Evolutionary conservation across 805 yeast species (phyloP).

Genomic region (Metschnikowia reukaufii): DNA sequence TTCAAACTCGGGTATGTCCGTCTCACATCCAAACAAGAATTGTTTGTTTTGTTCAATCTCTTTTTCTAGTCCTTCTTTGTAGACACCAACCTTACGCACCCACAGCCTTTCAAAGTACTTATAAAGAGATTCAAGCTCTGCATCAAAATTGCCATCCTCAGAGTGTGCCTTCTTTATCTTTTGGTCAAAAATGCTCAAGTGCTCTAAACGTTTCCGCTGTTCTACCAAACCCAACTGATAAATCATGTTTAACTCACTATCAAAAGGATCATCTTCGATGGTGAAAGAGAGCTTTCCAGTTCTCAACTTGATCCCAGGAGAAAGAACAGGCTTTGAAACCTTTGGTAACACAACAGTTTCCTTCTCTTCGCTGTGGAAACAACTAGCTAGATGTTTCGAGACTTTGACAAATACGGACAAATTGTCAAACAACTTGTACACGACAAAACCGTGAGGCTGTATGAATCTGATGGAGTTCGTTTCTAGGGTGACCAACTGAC

Average conservation of each 20-base stretch:
- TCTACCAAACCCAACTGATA: conserved; percentile 42
- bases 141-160: neutral
- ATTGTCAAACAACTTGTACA: conserved; percentile 39
- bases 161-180: neutral
- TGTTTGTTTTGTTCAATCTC: conserved; percentile 21
- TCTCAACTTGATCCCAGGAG: conserved; percentile 31
- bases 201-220: conserved; percentile 39
- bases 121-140: conserved; percentile 8
- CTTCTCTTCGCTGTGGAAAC: conserved; percentile 23
- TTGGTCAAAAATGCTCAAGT: conserved; percentile 23
- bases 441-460: conserved; percentile 42
- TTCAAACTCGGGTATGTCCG: conserved; percentile 15
- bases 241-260: conserved; percentile 40
- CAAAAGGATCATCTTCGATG: conserved; percentile 49
- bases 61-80: conserved; percentile 25
- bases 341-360: conserved; percentile 28
- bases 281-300: conserved; percentile 29
- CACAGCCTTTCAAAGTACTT: conserved; percentile 41
- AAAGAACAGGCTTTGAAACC: conserved; percentile 26
- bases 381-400: conserved; percentile 33
- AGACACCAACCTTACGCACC: conserved; percentile 61
- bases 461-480: conserved; percentile 28
- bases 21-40: conserved; percentile 39
- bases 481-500: conserved; percentile 17
- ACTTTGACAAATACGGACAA: conserved; percentile 35